A percentile compares a stretch with the other conserved stretches of the same genome.
Conservation (phyloP, 2,329 filamentous ascomycete species). For the Leptographium wingfieldii region DNA sequence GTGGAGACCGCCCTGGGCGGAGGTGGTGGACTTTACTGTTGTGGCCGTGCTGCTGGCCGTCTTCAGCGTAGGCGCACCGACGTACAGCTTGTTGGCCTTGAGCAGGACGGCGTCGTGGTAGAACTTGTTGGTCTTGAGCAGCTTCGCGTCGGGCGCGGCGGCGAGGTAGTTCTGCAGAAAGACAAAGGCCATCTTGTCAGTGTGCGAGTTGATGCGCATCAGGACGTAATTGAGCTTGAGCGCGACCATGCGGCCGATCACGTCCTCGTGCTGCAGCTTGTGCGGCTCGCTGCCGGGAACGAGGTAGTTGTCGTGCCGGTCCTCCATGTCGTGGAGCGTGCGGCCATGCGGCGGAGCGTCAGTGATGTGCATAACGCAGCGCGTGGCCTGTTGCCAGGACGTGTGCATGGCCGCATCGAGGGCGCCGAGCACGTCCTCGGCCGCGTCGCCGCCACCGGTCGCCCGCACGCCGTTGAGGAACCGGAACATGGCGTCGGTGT, state of each 20-base stretch:
- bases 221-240: conserved; percentile 21
- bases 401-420: conserved; percentile 19
- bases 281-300: conserved; percentile 19
- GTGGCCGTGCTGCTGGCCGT: neutral
- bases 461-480: conserved; percentile 17
- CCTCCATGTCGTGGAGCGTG: conserved; percentile 12
- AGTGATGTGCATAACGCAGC: conserved; percentile 21
- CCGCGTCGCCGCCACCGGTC: conserved; percentile 18
- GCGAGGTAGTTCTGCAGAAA: conserved; percentile 16
- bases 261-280: conserved; percentile 13
- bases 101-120: neutral
- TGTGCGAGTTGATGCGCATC: conserved; percentile 17
- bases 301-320: conserved; percentile 12
- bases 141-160: conserved; percentile 11
- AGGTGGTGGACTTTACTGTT: neutral
- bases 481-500: conserved; percentile 10
- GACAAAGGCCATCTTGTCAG: conserved; percentile 18
- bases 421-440: conserved; percentile 25
- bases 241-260: conserved; percentile 15
- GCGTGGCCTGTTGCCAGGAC: conserved; percentile 21
- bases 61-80: neutral
- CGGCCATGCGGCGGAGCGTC: conserved; percentile 21
- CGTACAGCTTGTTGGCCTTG: neutral
- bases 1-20: conserved; percentile 6
- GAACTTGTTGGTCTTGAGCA: conserved; percentile 16